Percentiles rank a stretch among this genome's conserved stretches.
Evolutionary conservation across 2,329 filamentous ascomycete genomes (phyloP).

Genomic region (Teratosphaeria gauchensis): DNA sequence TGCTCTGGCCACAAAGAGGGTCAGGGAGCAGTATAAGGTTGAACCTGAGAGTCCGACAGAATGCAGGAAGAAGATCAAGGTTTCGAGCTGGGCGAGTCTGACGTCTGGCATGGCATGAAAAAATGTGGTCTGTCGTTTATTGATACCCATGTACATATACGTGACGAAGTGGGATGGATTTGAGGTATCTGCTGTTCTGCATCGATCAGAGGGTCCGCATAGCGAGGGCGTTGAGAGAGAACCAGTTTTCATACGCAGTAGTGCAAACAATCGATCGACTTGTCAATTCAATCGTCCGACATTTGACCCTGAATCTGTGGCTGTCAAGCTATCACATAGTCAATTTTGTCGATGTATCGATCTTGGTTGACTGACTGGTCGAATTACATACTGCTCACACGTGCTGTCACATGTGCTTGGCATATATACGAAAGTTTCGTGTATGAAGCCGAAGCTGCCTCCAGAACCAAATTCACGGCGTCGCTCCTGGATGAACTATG

Average conservation of each 20-base stretch:
- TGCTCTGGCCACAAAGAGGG: slow-evolving; percentile 6
- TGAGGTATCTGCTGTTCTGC: not conserved
- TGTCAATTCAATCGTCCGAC: not conserved
- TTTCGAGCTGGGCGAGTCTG: slow-evolving; percentile 12
- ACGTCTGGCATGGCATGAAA: slow-evolving; percentile 15
- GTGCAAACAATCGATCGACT: too few relatives aligned
- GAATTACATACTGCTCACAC: not conserved
- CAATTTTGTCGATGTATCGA: too few relatives aligned
- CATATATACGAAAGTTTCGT: not conserved
- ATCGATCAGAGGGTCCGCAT: not conserved
- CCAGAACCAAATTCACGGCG: too few relatives aligned
- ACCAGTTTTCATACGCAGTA: not conserved
- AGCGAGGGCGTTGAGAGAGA: not conserved
- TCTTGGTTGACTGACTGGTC: too few relatives aligned
- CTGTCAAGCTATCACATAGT: too few relatives aligned
- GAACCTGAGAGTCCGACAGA: not conserved
- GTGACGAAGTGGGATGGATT: not conserved
- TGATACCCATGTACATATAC: not conserved
- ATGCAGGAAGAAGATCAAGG: not conserved
- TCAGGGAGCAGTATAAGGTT: not conserved
- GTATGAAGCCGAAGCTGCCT: too few relatives aligned
- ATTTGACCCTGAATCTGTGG: too few relatives aligned
- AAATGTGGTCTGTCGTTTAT: slow-evolving; percentile 4
- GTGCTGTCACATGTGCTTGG: not conserved
- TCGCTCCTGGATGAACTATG: too few relatives aligned